These are phyloP conservation scores for Coccomyxa sp. DNA, from an alignment of 139 green algal species.

Conservation along the genomic window DNA sequence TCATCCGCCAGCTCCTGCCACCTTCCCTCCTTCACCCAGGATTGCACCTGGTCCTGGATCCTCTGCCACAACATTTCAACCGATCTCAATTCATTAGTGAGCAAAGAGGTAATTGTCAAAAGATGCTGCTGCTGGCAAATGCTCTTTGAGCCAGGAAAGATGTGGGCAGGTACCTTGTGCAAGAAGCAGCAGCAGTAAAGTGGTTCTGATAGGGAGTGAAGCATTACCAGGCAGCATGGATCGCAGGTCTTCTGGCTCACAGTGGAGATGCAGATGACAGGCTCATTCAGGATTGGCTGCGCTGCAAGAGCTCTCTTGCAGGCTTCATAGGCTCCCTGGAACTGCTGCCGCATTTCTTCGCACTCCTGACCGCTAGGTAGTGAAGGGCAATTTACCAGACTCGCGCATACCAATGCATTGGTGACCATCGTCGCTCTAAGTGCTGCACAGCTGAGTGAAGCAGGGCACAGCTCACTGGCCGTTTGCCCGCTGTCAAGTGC, in stretches of 20 bases:
- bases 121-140: too few relatives aligned
- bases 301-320: slow-evolving; percentile 35
- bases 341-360: slow-evolving; percentile 26
- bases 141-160: too few relatives aligned
- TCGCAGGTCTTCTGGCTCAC: slow-evolving; percentile 34
- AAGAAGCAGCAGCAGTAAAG: too few relatives aligned
- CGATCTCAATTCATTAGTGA: too few relatives aligned
- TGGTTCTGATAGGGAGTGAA: too few relatives aligned
- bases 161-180: too few relatives aligned
- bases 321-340: slow-evolving; percentile 36
- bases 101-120: too few relatives aligned
- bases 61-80: slow-evolving; percentile 23
- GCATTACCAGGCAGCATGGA: slow-evolving; percentile 44
- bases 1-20: slow-evolving; percentile 44
- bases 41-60: slow-evolving; percentile 39
- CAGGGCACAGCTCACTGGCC: slow-evolving; percentile 41
- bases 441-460: slow-evolving; percentile 41
- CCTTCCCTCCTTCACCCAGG: slow-evolving; percentile 33
- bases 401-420: slow-evolving; percentile 57
- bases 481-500: slow-evolving; percentile 25
- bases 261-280: slow-evolving; percentile 50
- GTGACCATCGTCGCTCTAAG: slow-evolving; percentile 50
- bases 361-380: slow-evolving; percentile 7
- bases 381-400: too few relatives aligned
- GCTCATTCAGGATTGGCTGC: slow-evolving; percentile 39